Conservation (phyloP, 1,284 basidiomycete species). For the Leccinum angustisporum region DNA sequence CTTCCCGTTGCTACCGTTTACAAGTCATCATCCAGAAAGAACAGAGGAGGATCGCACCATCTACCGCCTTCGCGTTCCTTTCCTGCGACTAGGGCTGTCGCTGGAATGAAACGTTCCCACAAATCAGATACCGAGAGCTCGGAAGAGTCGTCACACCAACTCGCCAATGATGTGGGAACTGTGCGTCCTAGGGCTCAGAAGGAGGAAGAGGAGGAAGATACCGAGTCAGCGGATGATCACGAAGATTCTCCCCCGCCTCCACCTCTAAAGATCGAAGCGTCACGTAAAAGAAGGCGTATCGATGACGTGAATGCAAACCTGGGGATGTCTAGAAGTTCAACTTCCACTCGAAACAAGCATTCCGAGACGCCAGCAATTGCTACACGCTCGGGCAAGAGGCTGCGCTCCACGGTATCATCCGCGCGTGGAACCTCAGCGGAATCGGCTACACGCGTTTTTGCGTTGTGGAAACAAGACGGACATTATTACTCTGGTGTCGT, state of each 20-base stretch:
- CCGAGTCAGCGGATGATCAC: slow-evolving; percentile 42
- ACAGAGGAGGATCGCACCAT: background rate
- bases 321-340: slow-evolving; percentile 26
- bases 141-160: slow-evolving; percentile 11
- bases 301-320: slow-evolving; percentile 26
- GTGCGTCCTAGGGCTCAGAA: slow-evolving; percentile 25
- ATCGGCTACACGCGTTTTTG: slow-evolving; percentile 59
- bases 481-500: slow-evolving; percentile 64
- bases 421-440: slow-evolving; percentile 18
- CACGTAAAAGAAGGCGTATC: slow-evolving; percentile 53
- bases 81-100: slow-evolving; percentile 7
- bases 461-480: slow-evolving; percentile 59
- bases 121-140: slow-evolving; percentile 31
- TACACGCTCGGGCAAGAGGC: slow-evolving; percentile 33
- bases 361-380: slow-evolving; percentile 30
- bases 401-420: slow-evolving; percentile 33
- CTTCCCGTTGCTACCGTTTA: slow-evolving; percentile 1
- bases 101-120: slow-evolving; percentile 23
- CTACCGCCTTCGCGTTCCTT: slow-evolving; percentile 4
- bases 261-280: slow-evolving; percentile 16
- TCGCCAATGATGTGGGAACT: slow-evolving; percentile 8
- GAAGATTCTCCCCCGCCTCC: slow-evolving; percentile 30
- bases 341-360: slow-evolving; percentile 32
- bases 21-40: slow-evolving; percentile 8
- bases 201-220: slow-evolving; percentile 39